A percentile compares a stretch with the other conserved stretches of the same genome.
Conservation (phyloP, 768 basidiomycete genomes). For the Leccinellum luteum region DNA sequence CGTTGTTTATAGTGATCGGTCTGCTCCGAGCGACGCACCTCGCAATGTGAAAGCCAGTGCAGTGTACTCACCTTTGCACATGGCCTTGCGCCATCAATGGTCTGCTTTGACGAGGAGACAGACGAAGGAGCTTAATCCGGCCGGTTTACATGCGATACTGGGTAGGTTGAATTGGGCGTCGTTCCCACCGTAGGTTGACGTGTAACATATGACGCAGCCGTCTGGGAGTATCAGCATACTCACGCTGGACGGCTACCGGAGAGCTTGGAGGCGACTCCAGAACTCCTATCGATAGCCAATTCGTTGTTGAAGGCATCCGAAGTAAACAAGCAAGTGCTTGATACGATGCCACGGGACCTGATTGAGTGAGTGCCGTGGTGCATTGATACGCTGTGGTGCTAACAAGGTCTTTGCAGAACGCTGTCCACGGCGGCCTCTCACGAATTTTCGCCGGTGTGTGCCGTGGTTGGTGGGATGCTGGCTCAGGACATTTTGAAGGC, state of each 20-base stretch:
- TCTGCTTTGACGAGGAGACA: constrained; percentile 64
- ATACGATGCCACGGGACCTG: constrained; percentile 53
- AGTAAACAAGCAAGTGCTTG: constrained; percentile 67
- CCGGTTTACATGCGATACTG: constrained; percentile 65
- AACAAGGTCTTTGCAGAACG: constrained; percentile 46
- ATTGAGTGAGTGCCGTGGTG: constrained; percentile 48
- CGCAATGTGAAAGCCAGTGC: constrained; percentile 60
- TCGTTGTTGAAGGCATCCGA: constrained; percentile 56
- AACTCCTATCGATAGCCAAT: constrained; percentile 66
- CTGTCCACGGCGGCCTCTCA: constrained; percentile 65
- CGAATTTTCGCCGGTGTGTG: constrained; percentile 92
- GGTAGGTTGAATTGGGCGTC: constrained; percentile 42
- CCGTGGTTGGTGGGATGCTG: constrained; percentile 91
- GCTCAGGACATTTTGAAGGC: constrained; percentile 95
- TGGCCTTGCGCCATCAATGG: constrained; percentile 70
- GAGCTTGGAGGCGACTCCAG: constrained; percentile 42
- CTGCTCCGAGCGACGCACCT: constrained; percentile 52
- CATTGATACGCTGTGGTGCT: background rate
- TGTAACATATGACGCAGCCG: constrained; percentile 42
- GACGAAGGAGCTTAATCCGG: constrained; percentile 83
- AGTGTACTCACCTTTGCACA: constrained; percentile 61
- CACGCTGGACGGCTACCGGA: constrained; percentile 60
- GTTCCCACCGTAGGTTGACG: constrained; percentile 12
- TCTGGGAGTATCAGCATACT: constrained; percentile 77
- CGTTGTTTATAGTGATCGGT: constrained; percentile 52